phyloP scores from a whole-genome alignment of 2,329 filamentous ascomycete genomes.

The Tolypocladium capitatum region DNA sequence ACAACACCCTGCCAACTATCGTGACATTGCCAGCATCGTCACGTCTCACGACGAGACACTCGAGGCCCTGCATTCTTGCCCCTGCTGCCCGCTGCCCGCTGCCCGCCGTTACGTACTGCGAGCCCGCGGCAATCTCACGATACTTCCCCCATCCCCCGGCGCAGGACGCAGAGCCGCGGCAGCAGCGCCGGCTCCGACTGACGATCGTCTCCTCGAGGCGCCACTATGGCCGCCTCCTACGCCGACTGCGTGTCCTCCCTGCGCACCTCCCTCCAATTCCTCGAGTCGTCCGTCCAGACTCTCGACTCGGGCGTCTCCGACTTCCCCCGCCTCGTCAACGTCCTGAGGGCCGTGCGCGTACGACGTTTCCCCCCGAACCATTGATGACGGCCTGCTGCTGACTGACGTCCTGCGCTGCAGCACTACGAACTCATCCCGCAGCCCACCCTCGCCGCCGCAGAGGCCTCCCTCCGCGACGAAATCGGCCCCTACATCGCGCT shows the following conservation, averaged over 20 bases:
- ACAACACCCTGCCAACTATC: constrained; percentile 1
- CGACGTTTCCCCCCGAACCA: constrained; percentile 8
- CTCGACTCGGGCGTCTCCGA: constrained; percentile 43
- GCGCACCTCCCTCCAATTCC: constrained; percentile 44
- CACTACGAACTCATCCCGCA: constrained; percentile 91
- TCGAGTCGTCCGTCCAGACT: constrained; percentile 46
- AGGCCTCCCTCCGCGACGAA: constrained; percentile 73
- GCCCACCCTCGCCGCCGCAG: constrained; percentile 66
- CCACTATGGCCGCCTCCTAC: constrained; percentile 26
- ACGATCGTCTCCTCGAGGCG: constrained; percentile 10
- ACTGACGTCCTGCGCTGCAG: constrained; percentile 28
- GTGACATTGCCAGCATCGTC: not conserved
- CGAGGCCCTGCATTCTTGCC: not conserved
- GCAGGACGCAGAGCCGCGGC: not conserved
- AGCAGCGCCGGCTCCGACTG: not conserved
- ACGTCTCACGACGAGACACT: not conserved
- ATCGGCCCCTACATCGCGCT: constrained; percentile 76
- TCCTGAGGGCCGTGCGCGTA: constrained; percentile 46
- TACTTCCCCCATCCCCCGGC: not conserved
- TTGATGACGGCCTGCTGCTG: not conserved
- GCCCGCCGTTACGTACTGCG: not conserved
- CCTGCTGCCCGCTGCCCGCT: not conserved
- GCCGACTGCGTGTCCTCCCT: constrained; percentile 46
- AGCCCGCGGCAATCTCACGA: not conserved
- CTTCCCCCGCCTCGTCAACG: constrained; percentile 40